Evolutionary conservation across 768 basidiomycete species (phyloP), one percentile per base, ranked within the genome.

Genomic region (Suillus subalutaceus): DNA sequence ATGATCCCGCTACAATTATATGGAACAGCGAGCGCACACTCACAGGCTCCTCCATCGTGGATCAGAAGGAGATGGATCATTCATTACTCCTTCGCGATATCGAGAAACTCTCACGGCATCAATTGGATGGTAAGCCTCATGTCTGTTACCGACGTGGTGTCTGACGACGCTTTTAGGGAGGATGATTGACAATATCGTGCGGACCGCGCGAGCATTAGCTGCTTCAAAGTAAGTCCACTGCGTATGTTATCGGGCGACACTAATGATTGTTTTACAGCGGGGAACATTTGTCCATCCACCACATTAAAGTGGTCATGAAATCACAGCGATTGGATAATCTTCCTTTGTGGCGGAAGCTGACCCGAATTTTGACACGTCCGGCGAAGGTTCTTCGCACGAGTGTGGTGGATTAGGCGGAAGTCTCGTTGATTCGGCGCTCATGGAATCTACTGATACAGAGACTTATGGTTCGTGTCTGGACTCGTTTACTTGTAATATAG

Each of bases 291-390:
- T 60, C 59, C 16, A 20, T 18, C 3, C 6, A 43, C 6, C 59
- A 60, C 18, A 12, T 60, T 41, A 60, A 60, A 38, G 18, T 43
- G 41, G 59, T 60, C 8, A 60, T 60, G 59, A 30, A 60, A 18
- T 26, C 26, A 26, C 40, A 43, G 15, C 40, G 37, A 43, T 41
- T 43, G 41, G 41, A 60, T 43, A 7, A 30, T 30, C 26, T 30
- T 30, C 41, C 59, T 7, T 43, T 60, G 30, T 30, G 59, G 40
- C 41, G 41, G 26, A 60, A 43, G 26, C 2, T 60, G 26, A 43
- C 40, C 18, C 18, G 41, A 4, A 10, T 43, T 20, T 30, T 60
- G 59, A 60, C 18, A 30, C 59, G 30, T 60, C 40, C 41, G 6
- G 41, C 41, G 12, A 60, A 60, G 26, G 58, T 20, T 41, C 40